These are phyloP conservation scores for Ophiostoma fasciatum DNA, from an alignment of 2,329 filamentous ascomycete genomes.

Conservation along the genomic window DNA sequence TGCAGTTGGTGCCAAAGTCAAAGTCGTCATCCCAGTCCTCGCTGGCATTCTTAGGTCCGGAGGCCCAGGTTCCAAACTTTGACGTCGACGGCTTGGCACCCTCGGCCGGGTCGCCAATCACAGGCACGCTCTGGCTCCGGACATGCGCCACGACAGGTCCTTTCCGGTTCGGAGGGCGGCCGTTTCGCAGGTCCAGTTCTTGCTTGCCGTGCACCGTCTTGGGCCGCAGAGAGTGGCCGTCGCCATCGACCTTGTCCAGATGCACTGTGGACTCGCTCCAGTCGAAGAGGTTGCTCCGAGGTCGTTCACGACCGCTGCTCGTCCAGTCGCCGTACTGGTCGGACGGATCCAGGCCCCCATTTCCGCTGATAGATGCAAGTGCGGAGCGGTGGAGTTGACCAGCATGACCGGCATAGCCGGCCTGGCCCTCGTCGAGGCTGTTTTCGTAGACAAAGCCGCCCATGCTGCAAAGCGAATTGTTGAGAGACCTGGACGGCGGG, in stretches of 20 bases:
- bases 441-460: too few species aligned
- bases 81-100: conserved; percentile 37
- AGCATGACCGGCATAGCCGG: too few species aligned
- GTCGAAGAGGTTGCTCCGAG: conserved; percentile 59
- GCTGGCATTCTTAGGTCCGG: conserved; percentile 63
- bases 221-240: conserved; percentile 46
- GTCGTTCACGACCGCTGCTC: conserved; percentile 28
- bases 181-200: conserved; percentile 53
- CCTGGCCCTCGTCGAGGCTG: too few species aligned
- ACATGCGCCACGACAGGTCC: conserved; percentile 56
- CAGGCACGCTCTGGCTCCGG: conserved; percentile 67
- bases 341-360: conserved; percentile 23
- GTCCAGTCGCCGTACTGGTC: conserved; percentile 13
- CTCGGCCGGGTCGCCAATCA: conserved; percentile 48
- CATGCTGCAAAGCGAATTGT: conserved; percentile 14
- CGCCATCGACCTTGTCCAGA: conserved; percentile 45
- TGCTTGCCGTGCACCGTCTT: conserved; percentile 67
- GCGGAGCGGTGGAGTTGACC: conserved; percentile 37
- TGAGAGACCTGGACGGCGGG: conserved; percentile 39
- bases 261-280: conserved; percentile 51
- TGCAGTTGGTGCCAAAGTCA: conserved; percentile 45
- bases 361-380: conserved; percentile 37
- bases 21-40: conserved; percentile 90
- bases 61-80: conserved; percentile 72
- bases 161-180: conserved; percentile 51